Base-by-base conservation (phyloP, 2,329 filamentous ascomycete species). In the Xylariales sp. region DNA sequence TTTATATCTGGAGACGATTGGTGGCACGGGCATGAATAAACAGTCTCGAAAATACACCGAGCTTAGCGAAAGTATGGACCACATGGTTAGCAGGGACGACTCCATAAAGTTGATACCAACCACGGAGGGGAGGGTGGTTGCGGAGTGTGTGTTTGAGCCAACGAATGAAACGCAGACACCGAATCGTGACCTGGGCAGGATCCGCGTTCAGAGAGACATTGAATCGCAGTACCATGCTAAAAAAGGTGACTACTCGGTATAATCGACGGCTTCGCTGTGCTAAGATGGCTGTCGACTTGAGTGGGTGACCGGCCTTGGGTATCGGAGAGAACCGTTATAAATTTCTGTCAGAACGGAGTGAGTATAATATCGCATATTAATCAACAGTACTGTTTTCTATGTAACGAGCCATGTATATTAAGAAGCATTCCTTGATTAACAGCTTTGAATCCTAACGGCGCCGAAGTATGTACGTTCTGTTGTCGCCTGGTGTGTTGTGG, bases 141-240 rank as follows among this genome's bases (percentile, higher is more conserved):
- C 66, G 1, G 62, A 69, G 39, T 64, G 63, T 48, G 12, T 41
- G 8, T 70, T 28, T 16, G 23, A 45, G 43, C 60, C 67, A 36
- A 6, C 48, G 5, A 14, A 64, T 28, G 66, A 59, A 7, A 49
- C 50, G 14, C 34, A 7, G 2, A 1, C 8, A 8, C 9, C 48
- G 16, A 16, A 53, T 16, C 39, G 39, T n/a, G 32, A 4, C 5
- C 34, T n/a, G 14, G 43, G 50, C 1, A 60, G 46, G 12, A 69
- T 70, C 7, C 63, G 54, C 9, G 66, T 70, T 4, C 62, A 68
- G 36, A 69, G 50, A 45, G 63, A 70, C n/a, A 50, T 70, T 14
- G 66, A 70, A 45, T 50, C 69, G 41, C 45, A 57, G 49, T 70
- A 69, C 43, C 52, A 70, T 18, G n/a, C 23, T 1, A 60, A 50